Base-by-base conservation (phyloP, 345 rosid genomes). In the Hirschfeldia incana region DNA sequence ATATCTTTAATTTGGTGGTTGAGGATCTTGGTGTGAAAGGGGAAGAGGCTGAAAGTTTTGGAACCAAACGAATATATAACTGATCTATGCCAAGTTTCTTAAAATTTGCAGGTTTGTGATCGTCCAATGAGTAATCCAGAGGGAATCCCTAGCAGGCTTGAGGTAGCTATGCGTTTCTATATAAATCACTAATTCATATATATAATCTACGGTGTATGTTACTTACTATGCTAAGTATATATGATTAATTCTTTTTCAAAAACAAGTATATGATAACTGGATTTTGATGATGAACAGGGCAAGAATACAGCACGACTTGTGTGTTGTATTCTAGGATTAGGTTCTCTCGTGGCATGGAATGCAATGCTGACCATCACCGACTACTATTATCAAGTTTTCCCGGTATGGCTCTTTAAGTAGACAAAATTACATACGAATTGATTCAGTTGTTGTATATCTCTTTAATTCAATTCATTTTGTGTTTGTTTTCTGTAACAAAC, bases 271-370 rank as follows among this genome's bases (percentile, higher is more conserved):
- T 27, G 6, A n/a, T 29, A 21, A 42, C 49, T 42, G 2, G 46
- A 9, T 5, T 17, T 46, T 49, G 55, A 58, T 59, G 73, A 37
- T 30, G 36, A 80, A 65, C 29, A 92, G 97, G 98, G 97, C 2
- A 94, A 85, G 81, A 78, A 66, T 78, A 65, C 74, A n/a, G 97
- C 97, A 12, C 75, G 88, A 65, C 55, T 73, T 12, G 87, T 89
- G n/a, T 91, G 97, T 80, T 92, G 93, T 88, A 79, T 91, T 73
- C 91, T 94, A 0, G 98, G 97, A 34, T 53, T 84, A 37, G 97
- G 97, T n/a, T 87, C 88, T 79, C 94, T 94, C 32, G 78, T 92
- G 70, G 74, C 98, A 17, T 92, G 98, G 94, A 89, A 92, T 78
- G 89, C 97, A 75, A 88, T 91, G 94, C 72, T 94, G 59, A 92